Conservation (phyloP, 208 protist species). For the Lotmaria passim region DNA sequence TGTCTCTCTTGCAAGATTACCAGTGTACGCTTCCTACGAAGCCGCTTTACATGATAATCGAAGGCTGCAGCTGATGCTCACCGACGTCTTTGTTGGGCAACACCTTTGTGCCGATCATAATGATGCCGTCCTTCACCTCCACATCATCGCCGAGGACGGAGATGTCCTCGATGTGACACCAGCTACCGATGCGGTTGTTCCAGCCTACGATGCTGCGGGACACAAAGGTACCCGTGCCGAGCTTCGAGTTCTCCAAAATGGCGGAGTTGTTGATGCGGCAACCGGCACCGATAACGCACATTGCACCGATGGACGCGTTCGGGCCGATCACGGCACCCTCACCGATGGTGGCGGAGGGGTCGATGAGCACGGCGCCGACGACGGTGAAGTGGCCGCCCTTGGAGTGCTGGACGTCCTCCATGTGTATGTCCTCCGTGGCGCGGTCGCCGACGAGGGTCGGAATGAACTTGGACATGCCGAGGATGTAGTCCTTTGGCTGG, state of each 20-base stretch:
- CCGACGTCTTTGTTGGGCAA: constrained; percentile 96
- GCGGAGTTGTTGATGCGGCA: constrained; percentile 86
- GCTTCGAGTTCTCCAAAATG: constrained; percentile 83
- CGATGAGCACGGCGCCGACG: constrained; percentile 81
- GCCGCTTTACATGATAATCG: constrained; percentile 92
- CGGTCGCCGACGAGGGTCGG: constrained; percentile 49
- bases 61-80: constrained; percentile 79
- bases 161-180: constrained; percentile 93
- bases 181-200: constrained; percentile 91
- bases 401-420: constrained; percentile 34
- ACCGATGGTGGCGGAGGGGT: constrained; percentile 93
- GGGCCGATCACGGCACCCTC: constrained; percentile 94
- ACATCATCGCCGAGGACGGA: constrained; percentile 97
- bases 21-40: background rate
- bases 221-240: constrained; percentile 89
- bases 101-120: constrained; percentile 93
- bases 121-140: constrained; percentile 89
- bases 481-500: constrained; percentile 95
- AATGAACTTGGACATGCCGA: constrained; percentile 90
- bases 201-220: constrained; percentile 96
- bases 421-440: constrained; percentile 40
- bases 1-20: too few species aligned
- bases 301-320: constrained; percentile 94
- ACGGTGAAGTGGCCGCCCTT: constrained; percentile 51
- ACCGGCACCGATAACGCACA: constrained; percentile 92